Evolutionary conservation across 768 basidiomycete genomes (phyloP).

Genomic region (Sarcomyxa edulis): DNA sequence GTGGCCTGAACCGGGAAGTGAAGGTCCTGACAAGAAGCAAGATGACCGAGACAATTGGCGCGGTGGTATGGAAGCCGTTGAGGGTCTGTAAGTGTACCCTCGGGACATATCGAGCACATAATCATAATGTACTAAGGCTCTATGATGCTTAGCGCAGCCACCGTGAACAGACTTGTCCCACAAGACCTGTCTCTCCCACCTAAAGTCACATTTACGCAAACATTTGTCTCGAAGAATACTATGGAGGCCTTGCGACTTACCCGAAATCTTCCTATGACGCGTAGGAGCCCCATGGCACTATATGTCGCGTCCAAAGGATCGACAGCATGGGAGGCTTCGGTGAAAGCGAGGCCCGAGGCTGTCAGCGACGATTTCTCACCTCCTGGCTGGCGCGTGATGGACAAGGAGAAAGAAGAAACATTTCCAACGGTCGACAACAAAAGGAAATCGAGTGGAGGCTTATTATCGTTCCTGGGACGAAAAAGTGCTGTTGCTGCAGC

Average conservation of each 20-base stretch:
- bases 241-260: conserved; percentile 60
- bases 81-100: conserved; percentile 55
- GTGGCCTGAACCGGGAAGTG: conserved; percentile 33
- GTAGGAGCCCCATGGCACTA: conserved; percentile 62
- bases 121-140: background rate
- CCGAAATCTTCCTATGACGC: conserved; percentile 47
- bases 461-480: conserved; percentile 74
- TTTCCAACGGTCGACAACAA: conserved; percentile 6
- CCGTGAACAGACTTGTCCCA: conserved; percentile 42
- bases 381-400: conserved; percentile 69
- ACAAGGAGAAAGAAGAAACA: conserved; percentile 41
- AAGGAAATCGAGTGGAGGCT: conserved; percentile 48
- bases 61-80: conserved; percentile 41
- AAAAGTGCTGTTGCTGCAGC: conserved; percentile 14
- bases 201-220: conserved; percentile 43
- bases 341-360: conserved; percentile 48
- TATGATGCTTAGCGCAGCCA: conserved; percentile 29
- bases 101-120: background rate
- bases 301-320: conserved; percentile 69
- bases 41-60: conserved; percentile 25
- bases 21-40: conserved; percentile 4
- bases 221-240: conserved; percentile 53
- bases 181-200: conserved; percentile 45
- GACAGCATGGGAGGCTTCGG: conserved; percentile 67
- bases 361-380: conserved; percentile 53